phyloP scores from a whole-genome alignment of 75 land plant genomes.

The Cryptomeria japonica region DNA sequence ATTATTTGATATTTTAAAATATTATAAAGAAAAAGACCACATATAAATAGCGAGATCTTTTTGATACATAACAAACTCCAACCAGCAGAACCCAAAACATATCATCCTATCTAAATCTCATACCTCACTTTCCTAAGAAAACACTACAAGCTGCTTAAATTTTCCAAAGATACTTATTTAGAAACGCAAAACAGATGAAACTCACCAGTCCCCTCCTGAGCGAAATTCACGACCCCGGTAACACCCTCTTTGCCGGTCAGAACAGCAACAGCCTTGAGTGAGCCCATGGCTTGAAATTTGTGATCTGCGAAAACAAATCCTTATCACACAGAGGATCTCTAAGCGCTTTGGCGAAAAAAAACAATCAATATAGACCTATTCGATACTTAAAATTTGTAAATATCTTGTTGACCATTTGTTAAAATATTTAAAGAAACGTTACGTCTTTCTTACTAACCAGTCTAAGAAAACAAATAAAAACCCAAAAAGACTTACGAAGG shows the following conservation, averaged over 20 bases:
- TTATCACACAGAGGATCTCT: background rate
- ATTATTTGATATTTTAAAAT: too few relatives aligned
- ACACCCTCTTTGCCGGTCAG: slow-evolving; percentile 55
- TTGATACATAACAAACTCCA: background rate
- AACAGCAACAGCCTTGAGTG: slow-evolving; percentile 60
- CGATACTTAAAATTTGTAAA: background rate
- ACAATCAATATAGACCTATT: background rate
- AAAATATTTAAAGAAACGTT: background rate
- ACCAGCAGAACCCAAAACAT: background rate
- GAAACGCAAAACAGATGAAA: background rate
- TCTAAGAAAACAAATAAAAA: background rate
- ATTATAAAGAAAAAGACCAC: too few relatives aligned
- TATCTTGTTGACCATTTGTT: background rate
- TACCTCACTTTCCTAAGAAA: background rate
- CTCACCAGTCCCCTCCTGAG: slow-evolving; percentile 60
- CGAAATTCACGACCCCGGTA: slow-evolving; percentile 41
- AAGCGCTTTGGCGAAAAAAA: background rate
- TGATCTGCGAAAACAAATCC: slow-evolving; percentile 1
- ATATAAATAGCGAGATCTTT: background rate
- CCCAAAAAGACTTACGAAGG: background rate
- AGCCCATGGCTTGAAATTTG: background rate
- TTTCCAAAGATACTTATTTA: background rate
- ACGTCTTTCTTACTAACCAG: background rate
- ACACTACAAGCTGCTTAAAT: background rate
- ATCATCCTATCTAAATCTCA: background rate